These are phyloP conservation scores for Glycine soja DNA, from an alignment of 306 rosid species.

Conservation along the genomic window DNA sequence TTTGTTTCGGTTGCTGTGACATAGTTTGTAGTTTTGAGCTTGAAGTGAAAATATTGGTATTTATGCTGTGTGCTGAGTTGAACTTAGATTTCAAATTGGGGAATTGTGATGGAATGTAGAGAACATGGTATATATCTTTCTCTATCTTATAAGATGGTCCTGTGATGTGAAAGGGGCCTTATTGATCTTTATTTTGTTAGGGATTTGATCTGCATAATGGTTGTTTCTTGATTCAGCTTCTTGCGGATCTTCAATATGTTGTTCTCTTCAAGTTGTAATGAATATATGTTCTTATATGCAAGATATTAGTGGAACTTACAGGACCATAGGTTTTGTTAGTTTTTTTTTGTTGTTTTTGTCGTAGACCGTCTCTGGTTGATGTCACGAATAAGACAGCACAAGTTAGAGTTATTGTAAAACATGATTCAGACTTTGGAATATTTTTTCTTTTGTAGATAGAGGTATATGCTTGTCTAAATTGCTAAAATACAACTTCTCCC, in stretches of 20 bases:
- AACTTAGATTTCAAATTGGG: not conserved
- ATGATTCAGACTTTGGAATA: conserved; percentile 15
- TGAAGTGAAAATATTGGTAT: not conserved
- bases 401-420: not conserved
- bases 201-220: conserved; percentile 23
- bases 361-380: conserved; percentile 4
- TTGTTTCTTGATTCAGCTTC: conserved; percentile 2
- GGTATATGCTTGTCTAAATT: conserved; percentile 20
- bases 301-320: not conserved
- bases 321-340: not conserved
- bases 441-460: not conserved
- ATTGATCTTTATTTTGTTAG: not conserved
- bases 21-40: conserved; percentile 13
- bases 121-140: not conserved
- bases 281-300: not conserved
- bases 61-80: not conserved
- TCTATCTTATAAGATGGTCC: not conserved
- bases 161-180: not conserved
- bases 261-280: not conserved
- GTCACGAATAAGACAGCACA: not conserved
- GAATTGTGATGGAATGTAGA: not conserved
- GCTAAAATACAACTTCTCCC: not conserved
- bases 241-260: not conserved
- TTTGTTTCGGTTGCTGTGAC: conserved; percentile 1
- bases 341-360: not conserved